Percentiles rank a stretch among this genome's conserved stretches.
Conservation (phyloP, 2,329 filamentous ascomycete genomes). For the Pezicula radicicola region DNA sequence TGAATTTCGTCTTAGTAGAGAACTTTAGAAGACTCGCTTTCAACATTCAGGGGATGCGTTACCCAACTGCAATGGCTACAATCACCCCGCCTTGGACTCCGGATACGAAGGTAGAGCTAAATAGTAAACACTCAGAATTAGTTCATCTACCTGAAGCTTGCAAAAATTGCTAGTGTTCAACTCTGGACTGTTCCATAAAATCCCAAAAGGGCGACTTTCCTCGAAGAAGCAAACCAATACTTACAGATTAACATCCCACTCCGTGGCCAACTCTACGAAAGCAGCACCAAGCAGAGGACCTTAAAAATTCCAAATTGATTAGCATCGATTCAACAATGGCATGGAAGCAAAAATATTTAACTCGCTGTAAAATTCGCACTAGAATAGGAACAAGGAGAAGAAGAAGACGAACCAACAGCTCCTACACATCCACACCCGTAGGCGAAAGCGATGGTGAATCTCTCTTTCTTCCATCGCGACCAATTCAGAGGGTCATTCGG, state of each 20-base stretch:
- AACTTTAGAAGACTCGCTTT: no score
- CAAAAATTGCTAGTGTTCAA: no score
- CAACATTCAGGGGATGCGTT: no score
- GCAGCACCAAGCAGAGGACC: slow-evolving; percentile 36
- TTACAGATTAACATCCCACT: slow-evolving; percentile 30
- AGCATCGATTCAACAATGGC: not conserved
- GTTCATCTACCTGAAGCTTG: no score
- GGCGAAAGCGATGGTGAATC: slow-evolving; percentile 35
- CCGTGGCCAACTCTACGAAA: slow-evolving; percentile 27
- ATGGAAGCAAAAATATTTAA: no score
- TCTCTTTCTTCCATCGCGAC: slow-evolving; percentile 33
- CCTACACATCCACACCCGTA: slow-evolving; percentile 38
- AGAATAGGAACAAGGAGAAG: not conserved
- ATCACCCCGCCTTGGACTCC: slow-evolving; percentile 33
- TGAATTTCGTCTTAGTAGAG: no score
- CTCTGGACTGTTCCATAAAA: no score
- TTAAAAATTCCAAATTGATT: slow-evolving; percentile 20
- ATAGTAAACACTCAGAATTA: no score
- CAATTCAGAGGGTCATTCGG: slow-evolving; percentile 51
- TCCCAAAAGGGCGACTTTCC: no score
- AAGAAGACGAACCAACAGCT: slow-evolving; percentile 23
- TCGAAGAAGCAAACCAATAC: no score
- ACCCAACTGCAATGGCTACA: slow-evolving; percentile 33
- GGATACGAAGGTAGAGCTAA: slow-evolving; percentile 20
- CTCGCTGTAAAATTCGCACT: no score